Evolutionary conservation across 108 stramenopile species (phyloP).

Genomic region (Discostella stelligeroides): DNA sequence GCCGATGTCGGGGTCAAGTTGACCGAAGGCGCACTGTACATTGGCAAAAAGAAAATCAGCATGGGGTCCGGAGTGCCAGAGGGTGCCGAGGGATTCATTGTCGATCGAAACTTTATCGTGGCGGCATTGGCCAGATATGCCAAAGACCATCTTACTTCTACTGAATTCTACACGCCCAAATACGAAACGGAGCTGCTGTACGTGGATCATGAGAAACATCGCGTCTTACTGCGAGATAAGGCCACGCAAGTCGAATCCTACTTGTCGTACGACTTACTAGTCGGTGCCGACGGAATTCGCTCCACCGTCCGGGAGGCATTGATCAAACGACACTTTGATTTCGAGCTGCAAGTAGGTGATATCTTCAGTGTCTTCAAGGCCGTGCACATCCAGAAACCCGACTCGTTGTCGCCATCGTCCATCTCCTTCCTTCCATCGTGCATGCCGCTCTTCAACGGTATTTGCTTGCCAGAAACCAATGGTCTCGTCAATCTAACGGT

Average conservation of each 20-base stretch:
- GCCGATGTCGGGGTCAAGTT: slow-evolving; percentile 43
- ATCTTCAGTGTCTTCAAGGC: slow-evolving; percentile 64
- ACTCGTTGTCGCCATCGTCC: slow-evolving; percentile 14
- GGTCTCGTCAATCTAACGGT: slow-evolving; percentile 45
- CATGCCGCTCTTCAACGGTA: slow-evolving; percentile 48
- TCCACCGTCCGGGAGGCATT: slow-evolving; percentile 56
- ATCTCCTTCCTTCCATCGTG: slow-evolving; percentile 37
- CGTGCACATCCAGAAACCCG: slow-evolving; percentile 44
- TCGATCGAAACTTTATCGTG: slow-evolving; percentile 64
- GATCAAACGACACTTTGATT: slow-evolving; percentile 53
- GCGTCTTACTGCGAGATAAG: slow-evolving; percentile 47
- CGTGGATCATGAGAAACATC: slow-evolving; percentile 52
- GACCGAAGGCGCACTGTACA: slow-evolving; percentile 17
- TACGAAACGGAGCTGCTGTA: slow-evolving; percentile 50
- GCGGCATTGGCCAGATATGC: slow-evolving; percentile 59
- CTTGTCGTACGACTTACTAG: slow-evolving; percentile 54
- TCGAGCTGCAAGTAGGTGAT: slow-evolving; percentile 49
- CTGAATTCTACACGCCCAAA: slow-evolving; percentile 17
- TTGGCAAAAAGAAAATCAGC: slow-evolving; percentile 40
- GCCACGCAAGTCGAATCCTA: slow-evolving; percentile 47
- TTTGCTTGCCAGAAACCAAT: slow-evolving; percentile 58
- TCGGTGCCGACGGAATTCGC: slow-evolving; percentile 63
- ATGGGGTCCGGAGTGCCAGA: neutral
- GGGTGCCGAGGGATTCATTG: slow-evolving; percentile 39
- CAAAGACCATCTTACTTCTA: slow-evolving; percentile 23